Evolutionary conservation across 2,329 filamentous ascomycete species (phyloP).

Genomic region (Trichoderma sp.): DNA sequence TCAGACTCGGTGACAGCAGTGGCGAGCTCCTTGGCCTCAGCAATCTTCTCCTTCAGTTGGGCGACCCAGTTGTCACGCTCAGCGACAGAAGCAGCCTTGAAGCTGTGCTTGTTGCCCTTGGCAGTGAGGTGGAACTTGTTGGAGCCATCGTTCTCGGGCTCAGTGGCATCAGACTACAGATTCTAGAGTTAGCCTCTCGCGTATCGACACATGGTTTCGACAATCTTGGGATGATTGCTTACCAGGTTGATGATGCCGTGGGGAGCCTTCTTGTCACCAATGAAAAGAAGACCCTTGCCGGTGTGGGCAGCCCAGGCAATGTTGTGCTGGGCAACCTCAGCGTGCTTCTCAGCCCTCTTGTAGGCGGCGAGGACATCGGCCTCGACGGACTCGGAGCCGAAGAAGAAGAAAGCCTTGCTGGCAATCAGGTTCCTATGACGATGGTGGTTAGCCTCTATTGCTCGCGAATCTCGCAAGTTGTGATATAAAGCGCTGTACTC

Average conservation of each 20-base stretch:
- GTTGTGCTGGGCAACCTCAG: slow-evolving; percentile 73
- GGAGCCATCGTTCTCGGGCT: slow-evolving; percentile 74
- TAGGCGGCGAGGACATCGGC: slow-evolving; percentile 75
- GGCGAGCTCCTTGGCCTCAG: slow-evolving; percentile 82
- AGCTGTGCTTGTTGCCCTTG: slow-evolving; percentile 88
- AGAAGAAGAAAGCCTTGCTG: slow-evolving; percentile 93
- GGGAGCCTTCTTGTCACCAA: slow-evolving; percentile 82
- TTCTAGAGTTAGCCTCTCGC: background rate
- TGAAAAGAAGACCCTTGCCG: slow-evolving; percentile 92
- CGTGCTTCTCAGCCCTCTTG: slow-evolving; percentile 85
- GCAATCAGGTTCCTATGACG: slow-evolving; percentile 76
- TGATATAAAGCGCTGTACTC: slow-evolving; percentile 46
- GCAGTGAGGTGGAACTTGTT: slow-evolving; percentile 86
- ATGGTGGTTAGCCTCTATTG: background rate
- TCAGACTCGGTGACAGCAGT: slow-evolving; percentile 76
- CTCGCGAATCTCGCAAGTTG: background rate
- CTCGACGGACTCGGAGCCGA: slow-evolving; percentile 73
- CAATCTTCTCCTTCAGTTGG: slow-evolving; percentile 78
- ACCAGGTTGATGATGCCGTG: slow-evolving; percentile 85
- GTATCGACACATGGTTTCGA: background rate
- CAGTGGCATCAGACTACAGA: slow-evolving; percentile 61
- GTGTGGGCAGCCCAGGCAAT: slow-evolving; percentile 91
- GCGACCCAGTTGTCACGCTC: slow-evolving; percentile 94
- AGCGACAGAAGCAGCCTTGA: slow-evolving; percentile 74
- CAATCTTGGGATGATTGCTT: slow-evolving; percentile 42